Evolutionary conservation across 1,139 yeast genomes (phyloP).

Genomic region (Hansenula lynferdii): DNA sequence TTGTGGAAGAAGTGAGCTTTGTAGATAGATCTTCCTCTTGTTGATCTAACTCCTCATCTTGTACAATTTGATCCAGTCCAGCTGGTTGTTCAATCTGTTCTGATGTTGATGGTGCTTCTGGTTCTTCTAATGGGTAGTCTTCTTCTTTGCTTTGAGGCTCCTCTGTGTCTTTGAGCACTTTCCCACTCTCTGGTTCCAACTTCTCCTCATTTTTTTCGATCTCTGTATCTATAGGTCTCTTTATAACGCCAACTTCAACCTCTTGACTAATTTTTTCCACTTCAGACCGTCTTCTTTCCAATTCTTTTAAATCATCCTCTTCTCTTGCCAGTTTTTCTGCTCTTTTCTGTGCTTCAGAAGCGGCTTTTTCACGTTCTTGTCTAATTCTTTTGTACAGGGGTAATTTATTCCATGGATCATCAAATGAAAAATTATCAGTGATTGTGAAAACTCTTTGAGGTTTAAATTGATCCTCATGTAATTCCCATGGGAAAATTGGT

Average conservation of each 20-base stretch:
- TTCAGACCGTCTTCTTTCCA: not conserved
- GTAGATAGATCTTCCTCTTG: no score
- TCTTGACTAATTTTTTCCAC: conserved; percentile 13
- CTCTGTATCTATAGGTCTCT: not conserved
- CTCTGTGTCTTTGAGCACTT: not conserved
- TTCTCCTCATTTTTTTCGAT: not conserved
- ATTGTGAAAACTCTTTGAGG: conserved; percentile 17
- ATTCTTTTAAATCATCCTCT: conserved; percentile 4
- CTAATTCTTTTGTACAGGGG: conserved; percentile 18
- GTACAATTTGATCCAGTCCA: not conserved
- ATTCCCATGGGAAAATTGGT: conserved; percentile 26
- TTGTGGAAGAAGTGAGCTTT: no score
- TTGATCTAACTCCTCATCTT: conserved; percentile 6
- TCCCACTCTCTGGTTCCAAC: not conserved
- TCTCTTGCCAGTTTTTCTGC: conserved; percentile 5
- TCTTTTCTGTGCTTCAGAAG: conserved; percentile 5
- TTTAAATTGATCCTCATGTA: conserved; percentile 8
- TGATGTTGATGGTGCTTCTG: not conserved
- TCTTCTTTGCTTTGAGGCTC: not conserved
- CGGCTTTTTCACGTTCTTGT: conserved; percentile 7
- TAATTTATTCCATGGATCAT: conserved; percentile 13
- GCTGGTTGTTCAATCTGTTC: not conserved
- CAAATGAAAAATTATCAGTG: conserved; percentile 5
- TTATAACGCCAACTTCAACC: conserved; percentile 8
- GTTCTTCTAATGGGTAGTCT: not conserved